These are phyloP conservation scores for Sarocladium kiliense DNA, from an alignment of 2,329 filamentous ascomycete genomes.

Conservation along the genomic window DNA sequence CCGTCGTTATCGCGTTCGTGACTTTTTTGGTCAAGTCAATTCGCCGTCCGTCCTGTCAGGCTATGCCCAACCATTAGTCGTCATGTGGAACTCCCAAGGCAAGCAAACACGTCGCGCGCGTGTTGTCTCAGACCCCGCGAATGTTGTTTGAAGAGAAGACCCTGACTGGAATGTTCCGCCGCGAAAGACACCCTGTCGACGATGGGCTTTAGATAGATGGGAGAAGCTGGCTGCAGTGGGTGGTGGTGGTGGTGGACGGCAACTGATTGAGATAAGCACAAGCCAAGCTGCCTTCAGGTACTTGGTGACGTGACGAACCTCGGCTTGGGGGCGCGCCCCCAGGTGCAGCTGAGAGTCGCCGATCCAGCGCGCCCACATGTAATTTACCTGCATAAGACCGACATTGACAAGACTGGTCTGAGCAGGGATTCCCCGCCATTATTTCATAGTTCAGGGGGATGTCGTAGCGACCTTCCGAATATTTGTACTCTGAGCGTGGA, in stretches of 20 bases:
- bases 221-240: neutral
- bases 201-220: neutral
- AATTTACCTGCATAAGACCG: neutral
- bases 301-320: constrained; percentile 3
- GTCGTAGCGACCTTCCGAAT: neutral
- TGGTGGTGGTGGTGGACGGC: neutral
- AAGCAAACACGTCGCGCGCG: constrained; percentile 1
- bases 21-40: too few species aligned
- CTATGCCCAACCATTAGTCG: neutral
- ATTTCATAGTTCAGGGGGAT: neutral
- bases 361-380: neutral
- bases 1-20: neutral
- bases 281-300: neutral
- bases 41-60: too few species aligned
- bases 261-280: neutral
- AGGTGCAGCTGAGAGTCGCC: neutral
- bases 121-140: neutral
- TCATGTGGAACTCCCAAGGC: neutral
- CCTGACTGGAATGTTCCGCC: neutral
- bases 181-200: neutral
- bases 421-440: constrained; percentile 6
- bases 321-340: neutral
- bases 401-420: neutral
- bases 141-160: neutral
- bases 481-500: neutral